Evolutionary conservation across 768 basidiomycete species (phyloP), one percentile per base, ranked within the genome.

Genomic region (Boletus rex-veris): DNA sequence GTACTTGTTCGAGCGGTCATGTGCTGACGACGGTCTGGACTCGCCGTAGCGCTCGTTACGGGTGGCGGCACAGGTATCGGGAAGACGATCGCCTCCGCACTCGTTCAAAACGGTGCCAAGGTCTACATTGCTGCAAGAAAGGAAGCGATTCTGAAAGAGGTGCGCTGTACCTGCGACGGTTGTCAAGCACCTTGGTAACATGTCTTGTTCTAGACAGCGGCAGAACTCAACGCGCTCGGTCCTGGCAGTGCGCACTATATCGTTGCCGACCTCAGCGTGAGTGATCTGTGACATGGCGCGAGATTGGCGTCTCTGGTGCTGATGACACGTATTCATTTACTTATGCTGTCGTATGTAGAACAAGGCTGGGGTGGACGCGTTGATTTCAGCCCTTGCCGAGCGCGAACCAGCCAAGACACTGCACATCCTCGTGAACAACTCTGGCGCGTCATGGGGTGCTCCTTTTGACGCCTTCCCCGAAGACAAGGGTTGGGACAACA

Each of bases 51-150:
- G 46, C 81, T 92, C 43, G 81, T 92, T 18, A 92, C 90, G 2
- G 92, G 92, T 3, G 92, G 92, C 19, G 83, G 88, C 45, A 86
- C 86, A 38, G 92, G 92, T 1, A 81, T 95, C 42, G 92, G 92
- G 8, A 84, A 81, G 63, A 86, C 90, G 81, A 92, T 94, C 61
- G 90, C 92, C 21, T 74, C 82, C 0, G 85, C 88, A 2, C 86
- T 91, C 60, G 88, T 86, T 1, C 82, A 86, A 71, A 93, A 94
- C 62, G 92, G 92, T 12, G 90, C 86, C 33, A 86, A 83, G 61
- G 92, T 96, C 39, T 93, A 94, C 73, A 92, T 95, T 59, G 91
- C 92, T 14, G 85, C 90, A 11, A 78, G 92, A 51, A 93, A 92
- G 66, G 88, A 90, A 73, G 67, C 75, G 18, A 86, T 87, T 61